These are phyloP conservation scores for Blepharisma undulans DNA, from an alignment of 169 alveolate species.

Conservation along the genomic window DNA sequence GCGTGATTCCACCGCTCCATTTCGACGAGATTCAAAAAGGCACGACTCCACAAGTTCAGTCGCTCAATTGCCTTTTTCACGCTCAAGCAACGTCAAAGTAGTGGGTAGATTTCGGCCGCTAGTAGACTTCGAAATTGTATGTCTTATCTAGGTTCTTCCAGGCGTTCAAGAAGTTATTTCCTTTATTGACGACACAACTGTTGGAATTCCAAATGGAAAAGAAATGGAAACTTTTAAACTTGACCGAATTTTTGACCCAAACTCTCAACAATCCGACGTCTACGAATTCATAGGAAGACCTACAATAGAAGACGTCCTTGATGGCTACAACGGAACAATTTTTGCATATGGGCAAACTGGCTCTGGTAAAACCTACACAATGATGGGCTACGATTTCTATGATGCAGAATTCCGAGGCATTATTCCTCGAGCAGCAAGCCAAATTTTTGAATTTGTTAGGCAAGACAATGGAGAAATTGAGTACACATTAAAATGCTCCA, in stretches of 20 bases:
- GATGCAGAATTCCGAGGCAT: constrained; percentile 79
- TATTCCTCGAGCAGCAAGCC: constrained; percentile 91
- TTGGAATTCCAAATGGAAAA: constrained; percentile 34
- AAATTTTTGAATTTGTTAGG: constrained; percentile 83
- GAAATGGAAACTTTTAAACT: constrained; percentile 66
- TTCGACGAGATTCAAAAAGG: background rate
- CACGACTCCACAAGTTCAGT: background rate
- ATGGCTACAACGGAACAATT: constrained; percentile 81
- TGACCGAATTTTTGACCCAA: constrained; percentile 69
- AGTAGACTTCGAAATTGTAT: constrained; percentile 3
- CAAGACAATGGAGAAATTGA: constrained; percentile 69
- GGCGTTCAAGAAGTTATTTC: background rate
- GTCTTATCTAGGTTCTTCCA: background rate
- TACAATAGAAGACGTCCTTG: constrained; percentile 66
- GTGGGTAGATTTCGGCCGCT: constrained; percentile 9
- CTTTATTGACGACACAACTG: constrained; percentile 15
- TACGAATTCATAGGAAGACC: constrained; percentile 76
- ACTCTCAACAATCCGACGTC: constrained; percentile 55
- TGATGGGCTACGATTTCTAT: constrained; percentile 79
- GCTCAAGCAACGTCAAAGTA: background rate
- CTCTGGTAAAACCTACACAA: constrained; percentile 87
- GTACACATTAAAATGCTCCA: constrained; percentile 81
- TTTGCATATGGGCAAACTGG: constrained; percentile 74
- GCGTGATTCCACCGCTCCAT: background rate
- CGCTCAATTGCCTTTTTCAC: background rate